These are phyloP conservation scores for Fusarium napiforme DNA, from an alignment of 2,329 filamentous ascomycete genomes.

Conservation along the genomic window DNA sequence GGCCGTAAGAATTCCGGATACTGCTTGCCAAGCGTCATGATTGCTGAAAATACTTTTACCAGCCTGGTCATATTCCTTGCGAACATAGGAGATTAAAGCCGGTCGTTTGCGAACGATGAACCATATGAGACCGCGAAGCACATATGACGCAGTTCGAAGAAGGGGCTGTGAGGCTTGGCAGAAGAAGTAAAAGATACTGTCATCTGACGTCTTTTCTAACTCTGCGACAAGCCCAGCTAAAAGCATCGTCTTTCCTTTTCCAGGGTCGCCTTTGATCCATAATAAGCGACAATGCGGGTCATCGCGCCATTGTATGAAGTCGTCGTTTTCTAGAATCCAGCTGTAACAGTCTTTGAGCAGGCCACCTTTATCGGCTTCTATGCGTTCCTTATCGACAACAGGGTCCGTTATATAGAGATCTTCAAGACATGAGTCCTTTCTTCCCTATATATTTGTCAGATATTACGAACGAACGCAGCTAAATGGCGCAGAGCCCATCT, in stretches of 20 bases:
- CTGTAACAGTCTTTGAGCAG: rapidly evolving
- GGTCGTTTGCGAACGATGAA: rapidly evolving
- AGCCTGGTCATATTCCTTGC: rapidly evolving
- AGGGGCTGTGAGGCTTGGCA: rapidly evolving
- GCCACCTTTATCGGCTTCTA: rapidly evolving
- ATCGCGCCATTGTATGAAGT: neutral
- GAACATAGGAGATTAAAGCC: rapidly evolving
- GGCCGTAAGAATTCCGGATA: rapidly evolving
- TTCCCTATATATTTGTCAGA: rapidly evolving
- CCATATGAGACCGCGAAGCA: rapidly evolving
- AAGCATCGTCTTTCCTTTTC: neutral
- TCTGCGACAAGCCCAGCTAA: neutral
- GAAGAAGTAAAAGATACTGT: neutral
- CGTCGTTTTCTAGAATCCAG: rapidly evolving
- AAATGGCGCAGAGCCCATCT: no score
- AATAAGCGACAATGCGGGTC: no score
- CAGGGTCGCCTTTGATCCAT: neutral
- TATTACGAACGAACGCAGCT: no score
- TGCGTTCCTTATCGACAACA: rapidly evolving
- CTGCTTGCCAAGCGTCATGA: rapidly evolving
- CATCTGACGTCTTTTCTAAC: neutral
- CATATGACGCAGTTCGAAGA: rapidly evolving
- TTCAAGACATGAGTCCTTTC: rapidly evolving
- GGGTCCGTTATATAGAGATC: rapidly evolving
- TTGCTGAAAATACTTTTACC: rapidly evolving